These are phyloP conservation scores for Fusarium napiforme DNA, from an alignment of 2,329 filamentous ascomycete genomes.

Conservation along the genomic window DNA sequence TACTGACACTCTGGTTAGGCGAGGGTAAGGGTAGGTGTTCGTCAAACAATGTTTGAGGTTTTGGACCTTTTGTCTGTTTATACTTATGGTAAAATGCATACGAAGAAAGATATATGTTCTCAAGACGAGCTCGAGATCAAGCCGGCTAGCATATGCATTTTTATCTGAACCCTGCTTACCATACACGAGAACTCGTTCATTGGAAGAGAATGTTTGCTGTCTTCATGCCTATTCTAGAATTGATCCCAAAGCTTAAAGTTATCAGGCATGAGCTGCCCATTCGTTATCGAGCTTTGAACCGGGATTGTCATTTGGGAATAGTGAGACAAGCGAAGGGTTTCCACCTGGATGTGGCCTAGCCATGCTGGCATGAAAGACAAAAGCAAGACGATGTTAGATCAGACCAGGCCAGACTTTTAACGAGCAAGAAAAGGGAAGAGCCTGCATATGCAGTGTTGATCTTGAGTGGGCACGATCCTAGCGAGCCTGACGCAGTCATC, in stretches of 20 bases:
- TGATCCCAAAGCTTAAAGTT: neutral
- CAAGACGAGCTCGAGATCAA: neutral
- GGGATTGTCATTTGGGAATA: slow-evolving; percentile 6
- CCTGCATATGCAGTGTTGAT: slow-evolving; percentile 32
- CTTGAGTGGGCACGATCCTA: slow-evolving; percentile 17
- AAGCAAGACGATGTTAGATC: slow-evolving; percentile 1
- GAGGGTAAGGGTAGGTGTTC: slow-evolving; percentile 8
- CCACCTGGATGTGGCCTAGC: neutral
- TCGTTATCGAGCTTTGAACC: slow-evolving; percentile 5
- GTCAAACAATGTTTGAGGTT: neutral
- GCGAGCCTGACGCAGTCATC: slow-evolving; percentile 18
- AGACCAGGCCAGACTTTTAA: slow-evolving; percentile 4
- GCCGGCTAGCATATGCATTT: neutral
- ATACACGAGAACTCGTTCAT: neutral
- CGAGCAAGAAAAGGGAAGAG: slow-evolving; percentile 15
- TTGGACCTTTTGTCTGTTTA: slow-evolving; percentile 5
- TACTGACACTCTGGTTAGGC: neutral
- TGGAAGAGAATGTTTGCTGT: neutral
- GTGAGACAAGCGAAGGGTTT: slow-evolving; percentile 14
- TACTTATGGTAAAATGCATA: neutral
- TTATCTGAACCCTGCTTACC: neutral
- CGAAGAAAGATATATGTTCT: slow-evolving; percentile 1
- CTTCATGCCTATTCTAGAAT: neutral
- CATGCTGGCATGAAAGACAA: neutral
- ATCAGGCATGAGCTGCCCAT: neutral